Evolutionary conservation across 2,329 filamentous ascomycete genomes (phyloP).

Genomic region (Arthroderma sp.): DNA sequence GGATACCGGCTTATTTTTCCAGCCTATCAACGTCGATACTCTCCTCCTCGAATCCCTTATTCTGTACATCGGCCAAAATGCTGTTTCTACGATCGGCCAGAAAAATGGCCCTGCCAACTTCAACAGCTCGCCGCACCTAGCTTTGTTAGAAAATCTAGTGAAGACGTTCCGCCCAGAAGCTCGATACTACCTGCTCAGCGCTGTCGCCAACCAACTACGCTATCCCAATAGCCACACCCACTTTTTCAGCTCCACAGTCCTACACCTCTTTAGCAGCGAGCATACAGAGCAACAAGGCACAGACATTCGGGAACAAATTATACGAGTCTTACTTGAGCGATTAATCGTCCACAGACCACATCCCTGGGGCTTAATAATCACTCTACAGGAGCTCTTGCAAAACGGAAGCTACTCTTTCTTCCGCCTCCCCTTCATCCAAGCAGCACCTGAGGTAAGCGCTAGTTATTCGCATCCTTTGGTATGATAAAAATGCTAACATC

Average conservation of each 20-base stretch:
- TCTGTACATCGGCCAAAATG: slow-evolving; percentile 65
- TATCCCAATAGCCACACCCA: slow-evolving; percentile 82
- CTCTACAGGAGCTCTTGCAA: slow-evolving; percentile 77
- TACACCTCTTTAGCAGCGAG: slow-evolving; percentile 73
- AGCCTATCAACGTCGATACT: slow-evolving; percentile 55
- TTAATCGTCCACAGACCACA: slow-evolving; percentile 82
- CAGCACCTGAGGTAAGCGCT: slow-evolving; percentile 61
- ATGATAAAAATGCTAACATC: slow-evolving; percentile 3
- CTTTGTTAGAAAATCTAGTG: slow-evolving; percentile 61
- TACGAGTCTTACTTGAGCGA: slow-evolving; percentile 75
- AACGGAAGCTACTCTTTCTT: slow-evolving; percentile 88
- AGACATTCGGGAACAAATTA: slow-evolving; percentile 81
- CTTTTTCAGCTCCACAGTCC: slow-evolving; percentile 76
- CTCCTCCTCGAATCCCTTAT: slow-evolving; percentile 67
- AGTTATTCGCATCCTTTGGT: background rate
- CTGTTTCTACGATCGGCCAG: slow-evolving; percentile 46
- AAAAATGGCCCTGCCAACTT: slow-evolving; percentile 51
- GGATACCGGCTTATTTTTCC: slow-evolving; percentile 52
- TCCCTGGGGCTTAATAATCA: slow-evolving; percentile 87
- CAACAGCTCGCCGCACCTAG: slow-evolving; percentile 54
- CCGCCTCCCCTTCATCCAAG: slow-evolving; percentile 82
- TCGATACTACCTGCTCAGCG: slow-evolving; percentile 70
- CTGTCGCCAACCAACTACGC: slow-evolving; percentile 82
- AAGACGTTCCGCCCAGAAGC: slow-evolving; percentile 63
- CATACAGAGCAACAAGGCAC: slow-evolving; percentile 55